Conservation (phyloP, 805 yeast genomes). For the Kodamaea nitidulidarum region DNA sequence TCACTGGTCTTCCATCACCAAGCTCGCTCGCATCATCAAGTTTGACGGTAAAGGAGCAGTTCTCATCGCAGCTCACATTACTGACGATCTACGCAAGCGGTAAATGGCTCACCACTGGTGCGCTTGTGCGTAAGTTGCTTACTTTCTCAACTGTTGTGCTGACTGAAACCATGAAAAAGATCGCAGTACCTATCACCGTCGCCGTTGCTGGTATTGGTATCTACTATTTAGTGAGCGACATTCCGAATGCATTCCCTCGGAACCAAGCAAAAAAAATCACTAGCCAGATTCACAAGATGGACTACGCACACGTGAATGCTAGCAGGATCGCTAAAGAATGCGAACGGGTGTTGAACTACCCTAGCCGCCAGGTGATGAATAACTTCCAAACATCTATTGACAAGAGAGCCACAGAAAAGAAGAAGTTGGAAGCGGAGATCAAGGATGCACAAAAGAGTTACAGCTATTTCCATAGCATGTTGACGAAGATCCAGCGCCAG, state of each 20-base stretch:
- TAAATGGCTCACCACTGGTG: slow-evolving; percentile 39
- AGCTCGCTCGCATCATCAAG: slow-evolving; percentile 13
- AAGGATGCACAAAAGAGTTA: slow-evolving; percentile 54
- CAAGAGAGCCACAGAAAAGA: slow-evolving; percentile 53
- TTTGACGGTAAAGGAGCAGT: slow-evolving; percentile 21
- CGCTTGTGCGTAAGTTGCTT: slow-evolving; percentile 36
- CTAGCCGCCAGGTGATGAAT: slow-evolving; percentile 75
- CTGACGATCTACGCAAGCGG: slow-evolving; percentile 40
- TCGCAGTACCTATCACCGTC: slow-evolving; percentile 52
- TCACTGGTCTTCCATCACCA: slow-evolving; percentile 20
- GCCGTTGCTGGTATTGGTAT: slow-evolving; percentile 50
- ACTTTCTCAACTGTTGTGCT: slow-evolving; percentile 32
- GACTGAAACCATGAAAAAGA: slow-evolving; percentile 38
- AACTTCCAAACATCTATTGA: slow-evolving; percentile 66
- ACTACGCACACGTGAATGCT: slow-evolving; percentile 76
- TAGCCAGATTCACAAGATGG: slow-evolving; percentile 57
- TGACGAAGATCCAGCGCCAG: slow-evolving; percentile 43
- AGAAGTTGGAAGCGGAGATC: slow-evolving; percentile 48
- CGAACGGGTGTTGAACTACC: slow-evolving; percentile 72
- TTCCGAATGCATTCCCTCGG: slow-evolving; percentile 85
- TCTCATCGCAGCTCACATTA: slow-evolving; percentile 37
- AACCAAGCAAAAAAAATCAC: slow-evolving; percentile 73
- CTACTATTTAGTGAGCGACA: slow-evolving; percentile 67
- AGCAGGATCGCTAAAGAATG: slow-evolving; percentile 78
- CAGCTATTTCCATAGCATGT: slow-evolving; percentile 50